Percentiles rank a stretch among this genome's conserved stretches.
These are phyloP conservation scores for Penicillium fuscoglaucum DNA, from an alignment of 2,329 filamentous ascomycete genomes.

Conservation along the genomic window DNA sequence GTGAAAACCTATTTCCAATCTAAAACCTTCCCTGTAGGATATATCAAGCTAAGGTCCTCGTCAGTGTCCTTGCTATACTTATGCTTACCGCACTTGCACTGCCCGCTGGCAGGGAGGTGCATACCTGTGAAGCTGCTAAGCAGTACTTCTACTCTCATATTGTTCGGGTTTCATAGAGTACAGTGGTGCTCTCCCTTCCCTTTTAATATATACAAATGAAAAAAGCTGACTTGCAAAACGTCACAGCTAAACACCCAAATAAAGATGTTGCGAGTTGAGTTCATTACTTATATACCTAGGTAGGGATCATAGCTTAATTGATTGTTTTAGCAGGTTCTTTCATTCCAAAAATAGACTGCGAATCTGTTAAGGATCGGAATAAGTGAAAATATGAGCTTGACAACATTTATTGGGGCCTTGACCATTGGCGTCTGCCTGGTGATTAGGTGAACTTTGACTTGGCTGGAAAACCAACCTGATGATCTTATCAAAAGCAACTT, in stretches of 20 bases:
- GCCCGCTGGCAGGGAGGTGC: too few species aligned
- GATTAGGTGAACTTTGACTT: background rate
- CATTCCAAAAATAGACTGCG: background rate
- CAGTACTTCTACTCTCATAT: background rate
- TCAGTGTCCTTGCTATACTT: too few species aligned
- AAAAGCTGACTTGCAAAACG: background rate
- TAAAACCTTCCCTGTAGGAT: too few species aligned
- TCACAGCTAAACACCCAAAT: too few species aligned
- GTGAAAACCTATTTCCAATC: too few species aligned
- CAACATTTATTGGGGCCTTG: background rate
- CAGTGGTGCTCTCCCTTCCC: background rate
- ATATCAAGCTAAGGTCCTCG: too few species aligned
- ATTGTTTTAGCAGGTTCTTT: background rate
- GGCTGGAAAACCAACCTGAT: background rate
- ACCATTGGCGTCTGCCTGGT: constrained; percentile 4
- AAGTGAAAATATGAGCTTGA: background rate
- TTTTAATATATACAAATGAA: background rate
- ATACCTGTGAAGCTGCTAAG: too few species aligned
- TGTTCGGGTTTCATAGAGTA: background rate
- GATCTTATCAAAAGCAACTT: background rate
- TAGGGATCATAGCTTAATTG: too few species aligned
- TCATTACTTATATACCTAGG: background rate
- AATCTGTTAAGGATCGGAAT: background rate
- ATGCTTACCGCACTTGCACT: too few species aligned
- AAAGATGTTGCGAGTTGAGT: background rate